Evolutionary conservation across 495 filamentous ascomycete genomes (phyloP), one percentile per base, ranked within the genome.

Genomic region (Tuber calosporum): DNA sequence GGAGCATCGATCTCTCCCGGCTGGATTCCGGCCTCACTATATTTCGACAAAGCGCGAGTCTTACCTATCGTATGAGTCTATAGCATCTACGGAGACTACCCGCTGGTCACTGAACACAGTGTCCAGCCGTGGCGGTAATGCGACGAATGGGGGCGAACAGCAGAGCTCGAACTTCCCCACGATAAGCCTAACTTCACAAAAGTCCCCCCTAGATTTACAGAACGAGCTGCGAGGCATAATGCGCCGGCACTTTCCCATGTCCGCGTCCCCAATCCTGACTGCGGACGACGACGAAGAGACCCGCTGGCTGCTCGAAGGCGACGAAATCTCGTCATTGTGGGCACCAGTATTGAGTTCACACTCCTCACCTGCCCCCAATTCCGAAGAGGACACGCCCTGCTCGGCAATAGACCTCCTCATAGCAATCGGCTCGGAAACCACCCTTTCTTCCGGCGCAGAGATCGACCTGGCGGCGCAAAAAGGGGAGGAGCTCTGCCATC

Each of bases 221-320:
- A 79, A 79, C 41, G 77, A 79, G n/a, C 48, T 79, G 20, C 77
- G 77, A 26, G 77, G 41, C 26, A 71, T 79, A 42, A 73, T 78
- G 75, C 71, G 42, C n/a, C 70, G 68, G 9, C 76, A 78, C n/a
- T 78, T 78, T 20, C 75, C 76, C 6, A 62, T 68, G 0, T 30
- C 58, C 1, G 9, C 71, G 0, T 70, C 67, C 6, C 73, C 67
- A 15, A 62, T 74, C 34, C 36, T 68, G 17, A 36, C 67, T 3
- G 70, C 58, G 4, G 76, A 78, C 30, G 71, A 74, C 8, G 76
- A 78, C 4, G 75, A 78, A 4, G 76, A 78, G 36, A 42, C 77
- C 26, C 70, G 43, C 45, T 78, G 76, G 76, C 75, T 78, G 39
- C 69, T 42, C 13, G 76, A 69, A 40, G 76, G 70, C 30, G 34